Evolutionary conservation across 2,329 filamentous ascomycete species (phyloP).

Genomic region (Penicillium sp.): DNA sequence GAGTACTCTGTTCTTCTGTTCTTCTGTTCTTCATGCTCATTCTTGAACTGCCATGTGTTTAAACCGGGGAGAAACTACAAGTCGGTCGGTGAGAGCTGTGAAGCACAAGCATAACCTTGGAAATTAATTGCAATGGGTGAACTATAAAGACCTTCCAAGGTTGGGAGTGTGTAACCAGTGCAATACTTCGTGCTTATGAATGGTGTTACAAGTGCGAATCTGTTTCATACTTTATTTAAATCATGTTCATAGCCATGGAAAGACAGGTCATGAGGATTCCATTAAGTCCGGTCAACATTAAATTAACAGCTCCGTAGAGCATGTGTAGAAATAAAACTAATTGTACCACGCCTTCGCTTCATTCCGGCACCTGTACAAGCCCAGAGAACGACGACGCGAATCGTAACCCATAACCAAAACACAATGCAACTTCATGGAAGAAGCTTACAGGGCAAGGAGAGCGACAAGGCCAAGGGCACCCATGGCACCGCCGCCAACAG

Average conservation of each 20-base stretch:
- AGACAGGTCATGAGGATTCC: conserved; percentile 1
- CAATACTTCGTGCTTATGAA: neutral
- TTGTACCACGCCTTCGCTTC: conserved; percentile 10
- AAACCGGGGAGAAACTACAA: no score
- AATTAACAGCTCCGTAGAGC: conserved; percentile 10
- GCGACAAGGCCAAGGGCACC: conserved; percentile 47
- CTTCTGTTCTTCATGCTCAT: no score
- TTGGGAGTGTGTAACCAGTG: no score
- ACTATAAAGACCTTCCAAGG: no score
- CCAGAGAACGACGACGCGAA: conserved; percentile 10
- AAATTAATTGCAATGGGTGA: no score
- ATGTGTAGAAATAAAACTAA: conserved; percentile 3
- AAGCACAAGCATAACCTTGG: no score
- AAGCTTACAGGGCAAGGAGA: conserved; percentile 41
- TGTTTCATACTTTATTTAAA: neutral
- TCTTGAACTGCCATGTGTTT: no score
- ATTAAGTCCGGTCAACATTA: conserved; percentile 18
- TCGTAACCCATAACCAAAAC: conserved; percentile 16
- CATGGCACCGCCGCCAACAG: conserved; percentile 33
- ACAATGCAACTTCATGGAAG: neutral
- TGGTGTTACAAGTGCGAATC: neutral
- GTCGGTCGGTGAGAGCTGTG: no score
- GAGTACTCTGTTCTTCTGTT: neutral
- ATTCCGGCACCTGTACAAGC: conserved; percentile 20
- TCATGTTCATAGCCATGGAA: neutral